Percentiles rank a stretch among this genome's conserved stretches.
phyloP scores from a whole-genome alignment of 139 green algal genomes.

The Deuterostichococcus epilithicus region DNA sequence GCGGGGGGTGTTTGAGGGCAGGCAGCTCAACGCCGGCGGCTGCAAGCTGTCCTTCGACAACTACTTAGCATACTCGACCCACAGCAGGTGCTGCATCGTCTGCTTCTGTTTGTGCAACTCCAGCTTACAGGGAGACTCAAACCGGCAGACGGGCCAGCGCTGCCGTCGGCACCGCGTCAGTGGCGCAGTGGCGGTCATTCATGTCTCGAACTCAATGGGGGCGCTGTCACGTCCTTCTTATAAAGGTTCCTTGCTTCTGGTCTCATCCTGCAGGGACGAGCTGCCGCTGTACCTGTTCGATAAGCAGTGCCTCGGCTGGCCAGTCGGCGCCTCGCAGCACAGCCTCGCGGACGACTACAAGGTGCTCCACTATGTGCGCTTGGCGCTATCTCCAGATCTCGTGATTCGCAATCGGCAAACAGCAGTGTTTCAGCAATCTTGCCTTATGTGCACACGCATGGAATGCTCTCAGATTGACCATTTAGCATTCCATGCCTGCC shows the following conservation, averaged over 20 bases:
- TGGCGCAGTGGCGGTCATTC: too few species aligned
- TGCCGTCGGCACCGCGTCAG: too few species aligned
- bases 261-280: conserved; percentile 57
- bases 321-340: background rate
- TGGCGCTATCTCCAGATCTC: too few species aligned
- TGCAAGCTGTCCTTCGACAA: conserved; percentile 63
- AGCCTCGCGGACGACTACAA: conserved; percentile 72
- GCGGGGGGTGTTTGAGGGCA: conserved; percentile 37
- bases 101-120: too few species aligned
- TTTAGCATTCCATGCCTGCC: background rate
- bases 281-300: conserved; percentile 63
- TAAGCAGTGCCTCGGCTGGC: conserved; percentile 18
- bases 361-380: conserved; percentile 28
- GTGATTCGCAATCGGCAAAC: too few species aligned
- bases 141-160: too few species aligned
- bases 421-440: too few species aligned
- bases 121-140: too few species aligned
- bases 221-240: too few species aligned
- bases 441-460: background rate
- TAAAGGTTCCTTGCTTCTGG: too few species aligned
- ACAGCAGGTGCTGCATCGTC: background rate
- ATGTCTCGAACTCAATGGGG: too few species aligned
- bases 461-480: background rate
- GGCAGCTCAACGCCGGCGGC: conserved; percentile 40
- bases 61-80: conserved; percentile 65